A percentile compares a stretch with the other conserved stretches of the same genome.
These are phyloP conservation scores for Solanum etuberosum DNA, from an alignment of 257 asterid species.

Conservation along the genomic window DNA sequence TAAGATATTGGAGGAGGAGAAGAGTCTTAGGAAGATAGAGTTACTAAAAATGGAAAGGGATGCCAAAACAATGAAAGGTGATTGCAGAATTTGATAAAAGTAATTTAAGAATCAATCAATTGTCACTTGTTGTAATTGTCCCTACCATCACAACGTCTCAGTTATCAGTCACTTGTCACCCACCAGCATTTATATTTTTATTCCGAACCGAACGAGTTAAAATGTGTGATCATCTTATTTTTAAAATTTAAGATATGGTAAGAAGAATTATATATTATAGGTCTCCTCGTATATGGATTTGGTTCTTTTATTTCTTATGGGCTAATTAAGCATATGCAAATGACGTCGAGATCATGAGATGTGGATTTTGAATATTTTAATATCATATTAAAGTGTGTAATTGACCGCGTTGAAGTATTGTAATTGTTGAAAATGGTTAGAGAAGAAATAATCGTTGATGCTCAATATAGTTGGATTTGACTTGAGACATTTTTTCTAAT, in stretches of 20 bases:
- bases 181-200: neutral
- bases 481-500: neutral
- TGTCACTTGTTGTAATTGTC: neutral
- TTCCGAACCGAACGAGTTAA: neutral
- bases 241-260: neutral
- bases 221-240: neutral
- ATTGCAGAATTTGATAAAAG: constrained; percentile 44
- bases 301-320: neutral
- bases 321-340: no score
- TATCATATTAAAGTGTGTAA: neutral
- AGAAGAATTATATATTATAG: neutral
- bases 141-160: constrained; percentile 18
- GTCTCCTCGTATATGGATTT: no score
- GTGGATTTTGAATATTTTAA: neutral
- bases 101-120: constrained; percentile 48
- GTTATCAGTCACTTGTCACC: constrained; percentile 53
- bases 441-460: neutral
- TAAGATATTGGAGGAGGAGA: constrained; percentile 8
- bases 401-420: neutral
- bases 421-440: neutral
- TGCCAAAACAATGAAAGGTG: constrained; percentile 48
- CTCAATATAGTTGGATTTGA: neutral
- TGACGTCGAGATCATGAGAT: neutral
- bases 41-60: constrained; percentile 36
- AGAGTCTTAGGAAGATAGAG: constrained; percentile 17